Evolutionary conservation across 306 rosid genomes (phyloP), one percentile per base, ranked within the genome.

Genomic region (Acmispon strigosus): DNA sequence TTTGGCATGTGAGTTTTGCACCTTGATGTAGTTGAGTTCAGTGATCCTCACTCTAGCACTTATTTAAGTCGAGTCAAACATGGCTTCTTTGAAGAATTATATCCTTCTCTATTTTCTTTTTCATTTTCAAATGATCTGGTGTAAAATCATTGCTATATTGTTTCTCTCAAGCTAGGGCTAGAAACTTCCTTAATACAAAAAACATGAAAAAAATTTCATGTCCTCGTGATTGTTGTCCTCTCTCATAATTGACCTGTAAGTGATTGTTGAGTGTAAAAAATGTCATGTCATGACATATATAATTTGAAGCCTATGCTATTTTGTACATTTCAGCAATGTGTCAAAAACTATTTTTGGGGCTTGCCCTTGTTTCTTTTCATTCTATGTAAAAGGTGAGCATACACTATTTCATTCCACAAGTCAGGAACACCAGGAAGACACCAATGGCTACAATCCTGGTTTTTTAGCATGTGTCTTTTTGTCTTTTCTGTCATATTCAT

Each of bases 401-500:
- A 90, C 82, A 93, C 75, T 63, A 90, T 52, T 83, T 94, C 97
- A 73, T 93, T 93, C 98, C 98, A 93, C 13, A 86, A 50, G 18
- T 93, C 98, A n/a, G 98, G 98, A 66, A 93, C 96, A 19, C 98
- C 98, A 0, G 98, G 97, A 73, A 93, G 98, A 80, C 98, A 93
- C 98, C 98, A 93, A 80, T 93, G 98, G 78, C 97, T 90, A 80
- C 98, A 93, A 63, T 93, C 98, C 67, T 93, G 98, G 78, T 73
- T 82, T 49, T 34, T 76, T 44, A 78, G 69, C 9, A 86, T 87
- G 0, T 80, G 66, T 66, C 3, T 77, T 52, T 80, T 81, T 55
- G 82, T 87, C 58, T 80, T 86, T 24, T 72, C 78, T 42, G 58
- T 7, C 94, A 74, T 34, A 74, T 49, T 81, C 41, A 64, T 78